Evolutionary conservation across 1,139 yeast genomes (phyloP).

Genomic region (Eremothecium coryli): DNA sequence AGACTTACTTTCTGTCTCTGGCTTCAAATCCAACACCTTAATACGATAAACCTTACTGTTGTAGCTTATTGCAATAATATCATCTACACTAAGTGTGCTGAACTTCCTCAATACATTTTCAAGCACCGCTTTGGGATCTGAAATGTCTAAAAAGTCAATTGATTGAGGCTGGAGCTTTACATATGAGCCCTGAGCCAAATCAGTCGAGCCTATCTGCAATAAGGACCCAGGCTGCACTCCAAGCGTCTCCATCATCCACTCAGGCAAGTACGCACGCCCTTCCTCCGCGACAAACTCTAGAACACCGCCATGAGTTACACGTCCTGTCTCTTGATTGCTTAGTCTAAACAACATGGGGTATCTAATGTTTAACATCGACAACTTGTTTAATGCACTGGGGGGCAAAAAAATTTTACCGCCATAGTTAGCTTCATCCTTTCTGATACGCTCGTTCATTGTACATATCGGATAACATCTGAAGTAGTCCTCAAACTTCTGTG

Average conservation of each 20-base stretch:
- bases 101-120: slow-evolving; percentile 87
- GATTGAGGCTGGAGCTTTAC: slow-evolving; percentile 95
- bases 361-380: slow-evolving; percentile 79
- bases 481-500: slow-evolving; percentile 58
- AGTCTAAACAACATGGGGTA: slow-evolving; percentile 93
- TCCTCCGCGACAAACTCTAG: slow-evolving; percentile 95
- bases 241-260: slow-evolving; percentile 91
- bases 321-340: slow-evolving; percentile 51
- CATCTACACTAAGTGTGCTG: slow-evolving; percentile 78
- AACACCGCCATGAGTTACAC: slow-evolving; percentile 82
- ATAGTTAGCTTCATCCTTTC: slow-evolving; percentile 75
- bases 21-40: slow-evolving; percentile 80
- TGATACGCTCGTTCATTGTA: slow-evolving; percentile 76
- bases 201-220: slow-evolving; percentile 64
- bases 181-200: slow-evolving; percentile 75
- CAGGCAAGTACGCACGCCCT: slow-evolving; percentile 89
- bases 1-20: slow-evolving; percentile 53
- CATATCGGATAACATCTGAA: slow-evolving; percentile 87
- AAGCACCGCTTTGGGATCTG: slow-evolving; percentile 93
- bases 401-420: slow-evolving; percentile 98
- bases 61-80: slow-evolving; percentile 76
- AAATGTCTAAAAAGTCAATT: slow-evolving; percentile 82
- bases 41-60: slow-evolving; percentile 74
- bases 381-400: slow-evolving; percentile 79
- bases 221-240: slow-evolving; percentile 69